Evolutionary conservation across 176 grass and related monocot genomes (phyloP), one percentile per base, ranked within the genome.

Genomic region (Oryza punctata): DNA sequence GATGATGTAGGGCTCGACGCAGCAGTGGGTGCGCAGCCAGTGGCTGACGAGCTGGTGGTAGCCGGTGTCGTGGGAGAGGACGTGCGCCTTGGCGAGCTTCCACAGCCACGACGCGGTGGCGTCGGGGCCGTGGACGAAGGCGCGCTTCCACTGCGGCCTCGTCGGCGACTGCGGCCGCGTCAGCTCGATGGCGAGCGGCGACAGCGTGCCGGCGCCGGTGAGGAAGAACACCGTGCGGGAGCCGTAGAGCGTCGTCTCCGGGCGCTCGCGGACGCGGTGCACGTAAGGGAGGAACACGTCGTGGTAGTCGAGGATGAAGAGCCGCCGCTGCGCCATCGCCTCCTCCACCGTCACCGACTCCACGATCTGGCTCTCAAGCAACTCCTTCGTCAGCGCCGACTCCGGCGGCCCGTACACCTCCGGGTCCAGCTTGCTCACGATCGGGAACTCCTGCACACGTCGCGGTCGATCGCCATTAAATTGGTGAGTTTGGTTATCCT

Each of bases 281-380:
- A 97, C 92, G 86, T 89, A 97, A 1, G 90, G 95, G 2, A 97
- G 84, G 66, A 88, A 81, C 49, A 93, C 67, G 81, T 97, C 95
- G 83, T 97, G 92, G 92, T 97, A 97, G 77, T 97, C 92, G 28
- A 93, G 74, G 44, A 94, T 73, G 82, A 91, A 97, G 54, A 97
- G 77, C 41, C 75, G 91, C 75, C 89, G 91, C 69, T 79, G 52
- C 28, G 80, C 52, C 29, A 97, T 10, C 14, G 95, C 95, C 79
- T 91, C 52, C 76, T 94, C 65, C 3, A 89, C 84, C 0, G 92
- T 93, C 71, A 94, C 79, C 28, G 23, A 12, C 35, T 84, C 84
- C 52, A 81, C 82, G 47, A 94, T 91, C 88, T 90, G 81, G 79
- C 70, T 29, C 83, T 94, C 90, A 1, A 94, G 84, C 24, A 97